A percentile compares a stretch with the other conserved stretches of the same genome.
Conservation (phyloP, 345 rosid genomes). For the Bretschneidera sinensis region DNA sequence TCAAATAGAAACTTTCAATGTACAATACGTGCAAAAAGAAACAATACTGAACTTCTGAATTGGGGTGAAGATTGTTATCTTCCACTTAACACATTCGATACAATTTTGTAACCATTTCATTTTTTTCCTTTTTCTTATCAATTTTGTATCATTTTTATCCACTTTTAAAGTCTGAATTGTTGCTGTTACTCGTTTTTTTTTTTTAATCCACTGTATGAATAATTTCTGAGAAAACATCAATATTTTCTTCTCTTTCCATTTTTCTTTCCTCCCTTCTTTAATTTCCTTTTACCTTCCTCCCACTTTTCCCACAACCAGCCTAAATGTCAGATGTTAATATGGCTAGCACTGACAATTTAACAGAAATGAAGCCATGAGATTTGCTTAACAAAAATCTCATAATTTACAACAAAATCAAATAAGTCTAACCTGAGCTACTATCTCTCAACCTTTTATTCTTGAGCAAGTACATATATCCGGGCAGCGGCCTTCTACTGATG, state of each 20-base stretch:
- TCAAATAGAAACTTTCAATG: slow-evolving; percentile 12
- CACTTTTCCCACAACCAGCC: too few relatives aligned
- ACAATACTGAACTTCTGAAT: not conserved
- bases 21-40: slow-evolving; percentile 22
- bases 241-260: too few relatives aligned
- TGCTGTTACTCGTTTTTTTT: too few relatives aligned
- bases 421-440: slow-evolving; percentile 33
- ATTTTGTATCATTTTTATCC: slow-evolving; percentile 8
- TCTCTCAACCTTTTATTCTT: slow-evolving; percentile 40
- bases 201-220: too few relatives aligned
- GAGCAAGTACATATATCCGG: slow-evolving; percentile 17
- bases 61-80: not conserved
- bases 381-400: not conserved
- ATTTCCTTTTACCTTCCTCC: too few relatives aligned
- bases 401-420: not conserved
- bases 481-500: slow-evolving; percentile 3
- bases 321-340: too few relatives aligned
- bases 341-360: too few relatives aligned
- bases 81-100: not conserved
- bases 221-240: too few relatives aligned
- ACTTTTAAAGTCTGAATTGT: too few relatives aligned
- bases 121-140: too few relatives aligned
- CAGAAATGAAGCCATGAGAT: too few relatives aligned
- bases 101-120: not conserved
- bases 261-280: too few relatives aligned